phyloP scores from a whole-genome alignment of 164 flowering plant species.

The Dillenia suffruticosa region DNA sequence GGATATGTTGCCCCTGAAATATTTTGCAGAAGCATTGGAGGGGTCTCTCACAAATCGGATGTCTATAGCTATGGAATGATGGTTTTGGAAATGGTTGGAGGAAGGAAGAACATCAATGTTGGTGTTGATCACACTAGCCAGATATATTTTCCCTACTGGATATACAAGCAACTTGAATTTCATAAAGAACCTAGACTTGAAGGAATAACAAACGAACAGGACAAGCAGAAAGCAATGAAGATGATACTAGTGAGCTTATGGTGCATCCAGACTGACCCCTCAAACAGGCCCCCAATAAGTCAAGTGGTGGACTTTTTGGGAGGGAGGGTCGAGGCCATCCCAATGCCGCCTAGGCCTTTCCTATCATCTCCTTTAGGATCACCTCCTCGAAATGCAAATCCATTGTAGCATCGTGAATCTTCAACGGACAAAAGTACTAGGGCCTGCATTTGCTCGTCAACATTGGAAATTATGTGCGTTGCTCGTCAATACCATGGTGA shows the following conservation, averaged over 20 bases:
- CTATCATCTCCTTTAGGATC: constrained; percentile 20
- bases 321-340: constrained; percentile 24
- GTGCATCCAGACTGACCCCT: constrained; percentile 41
- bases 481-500: no score
- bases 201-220: constrained; percentile 14
- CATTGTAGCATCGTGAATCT: no score
- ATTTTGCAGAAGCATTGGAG: constrained; percentile 28
- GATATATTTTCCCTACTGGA: constrained; percentile 39
- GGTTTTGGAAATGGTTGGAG: constrained; percentile 45
- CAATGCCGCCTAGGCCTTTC: constrained; percentile 29
- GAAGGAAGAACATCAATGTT: constrained; percentile 18
- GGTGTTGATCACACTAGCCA: constrained; percentile 21
- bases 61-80: constrained; percentile 56
- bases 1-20: constrained; percentile 52
- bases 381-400: background rate
- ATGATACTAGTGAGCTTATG: constrained; percentile 40
- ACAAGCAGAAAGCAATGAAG: constrained; percentile 20
- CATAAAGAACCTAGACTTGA: constrained; percentile 13
- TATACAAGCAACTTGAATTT: constrained; percentile 22
- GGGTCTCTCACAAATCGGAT: constrained; percentile 43
- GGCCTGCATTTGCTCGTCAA: no score
- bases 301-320: constrained; percentile 40
- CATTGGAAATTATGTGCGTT: no score
- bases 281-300: constrained; percentile 30
- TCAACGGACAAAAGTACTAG: no score